Conservation (phyloP, 2,329 filamentous ascomycete genomes). For the Ascochyta pisi region DNA sequence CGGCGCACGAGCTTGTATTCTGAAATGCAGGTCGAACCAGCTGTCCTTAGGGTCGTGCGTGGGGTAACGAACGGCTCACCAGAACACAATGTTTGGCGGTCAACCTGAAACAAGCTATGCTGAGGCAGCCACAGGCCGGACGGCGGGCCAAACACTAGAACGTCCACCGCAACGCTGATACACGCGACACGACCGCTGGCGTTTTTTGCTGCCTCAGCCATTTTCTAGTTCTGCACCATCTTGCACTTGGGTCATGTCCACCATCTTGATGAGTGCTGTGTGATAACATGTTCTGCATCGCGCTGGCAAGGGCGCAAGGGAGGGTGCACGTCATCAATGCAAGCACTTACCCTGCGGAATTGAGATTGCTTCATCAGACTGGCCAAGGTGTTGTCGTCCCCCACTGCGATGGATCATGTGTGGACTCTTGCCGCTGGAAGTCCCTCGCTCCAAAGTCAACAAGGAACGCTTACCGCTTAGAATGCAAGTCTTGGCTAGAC, state of each 20-base stretch:
- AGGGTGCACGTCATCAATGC: constrained; percentile 5
- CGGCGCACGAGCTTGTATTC: constrained; percentile 3
- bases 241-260: neutral
- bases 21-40: constrained; percentile 10
- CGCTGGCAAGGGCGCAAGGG: constrained; percentile 1
- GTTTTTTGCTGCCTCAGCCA: neutral
- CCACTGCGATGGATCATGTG: neutral
- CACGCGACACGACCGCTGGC: constrained; percentile 1
- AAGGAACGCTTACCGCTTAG: neutral
- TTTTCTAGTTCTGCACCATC: neutral
- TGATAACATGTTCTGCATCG: constrained; percentile 1
- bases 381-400: neutral
- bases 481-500: neutral
- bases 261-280: neutral
- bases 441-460: neutral
- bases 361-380: constrained; percentile 6
- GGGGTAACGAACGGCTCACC: constrained; percentile 12
- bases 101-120: constrained; percentile 16
- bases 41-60: constrained; percentile 10
- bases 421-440: neutral
- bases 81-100: constrained; percentile 9
- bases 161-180: constrained; percentile 1
- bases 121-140: neutral
- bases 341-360: constrained; percentile 4
- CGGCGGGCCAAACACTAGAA: constrained; percentile 1